A percentile compares a stretch with the other conserved stretches of the same genome.
These are phyloP conservation scores for Penicillium glabrum DNA, from an alignment of 2,329 filamentous ascomycete genomes.

Conservation along the genomic window DNA sequence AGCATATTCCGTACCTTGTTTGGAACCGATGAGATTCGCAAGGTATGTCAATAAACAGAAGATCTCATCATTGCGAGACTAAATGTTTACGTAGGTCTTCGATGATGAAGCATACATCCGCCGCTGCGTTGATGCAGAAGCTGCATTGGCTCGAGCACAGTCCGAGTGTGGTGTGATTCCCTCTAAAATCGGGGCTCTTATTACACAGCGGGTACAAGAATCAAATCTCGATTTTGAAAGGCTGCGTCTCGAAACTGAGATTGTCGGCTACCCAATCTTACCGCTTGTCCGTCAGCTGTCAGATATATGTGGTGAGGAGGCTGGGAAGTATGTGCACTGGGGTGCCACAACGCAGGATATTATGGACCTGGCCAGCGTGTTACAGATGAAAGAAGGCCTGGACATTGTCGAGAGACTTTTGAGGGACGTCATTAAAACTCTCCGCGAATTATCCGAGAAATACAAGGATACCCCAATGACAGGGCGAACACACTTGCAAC, in stretches of 20 bases:
- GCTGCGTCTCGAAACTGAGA: slow-evolving; percentile 26
- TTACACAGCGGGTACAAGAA: slow-evolving; percentile 37
- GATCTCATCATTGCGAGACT: neutral
- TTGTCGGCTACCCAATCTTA: slow-evolving; percentile 55
- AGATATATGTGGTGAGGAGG: slow-evolving; percentile 30
- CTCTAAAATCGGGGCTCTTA: slow-evolving; percentile 31
- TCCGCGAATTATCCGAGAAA: slow-evolving; percentile 45
- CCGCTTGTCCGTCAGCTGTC: slow-evolving; percentile 52
- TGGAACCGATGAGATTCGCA: slow-evolving; percentile 52
- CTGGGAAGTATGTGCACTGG: slow-evolving; percentile 56
- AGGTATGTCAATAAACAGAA: slow-evolving; percentile 9
- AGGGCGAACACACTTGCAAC: slow-evolving; percentile 58
- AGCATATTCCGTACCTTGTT: slow-evolving; percentile 53
- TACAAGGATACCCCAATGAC: slow-evolving; percentile 58
- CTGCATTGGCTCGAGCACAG: slow-evolving; percentile 53
- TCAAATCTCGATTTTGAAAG: slow-evolving; percentile 45
- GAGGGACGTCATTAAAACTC: slow-evolving; percentile 42
- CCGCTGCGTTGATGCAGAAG: slow-evolving; percentile 53
- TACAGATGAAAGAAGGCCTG: slow-evolving; percentile 56
- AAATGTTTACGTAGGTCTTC: slow-evolving; percentile 39
- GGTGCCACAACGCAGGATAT: slow-evolving; percentile 62
- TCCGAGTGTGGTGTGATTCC: slow-evolving; percentile 51
- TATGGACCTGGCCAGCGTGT: slow-evolving; percentile 55
- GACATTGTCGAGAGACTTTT: slow-evolving; percentile 50
- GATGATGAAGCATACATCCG: slow-evolving; percentile 52